Base-by-base conservation (phyloP, 2,329 filamentous ascomycete genomes). In the Botrytis sinoallii region DNA sequence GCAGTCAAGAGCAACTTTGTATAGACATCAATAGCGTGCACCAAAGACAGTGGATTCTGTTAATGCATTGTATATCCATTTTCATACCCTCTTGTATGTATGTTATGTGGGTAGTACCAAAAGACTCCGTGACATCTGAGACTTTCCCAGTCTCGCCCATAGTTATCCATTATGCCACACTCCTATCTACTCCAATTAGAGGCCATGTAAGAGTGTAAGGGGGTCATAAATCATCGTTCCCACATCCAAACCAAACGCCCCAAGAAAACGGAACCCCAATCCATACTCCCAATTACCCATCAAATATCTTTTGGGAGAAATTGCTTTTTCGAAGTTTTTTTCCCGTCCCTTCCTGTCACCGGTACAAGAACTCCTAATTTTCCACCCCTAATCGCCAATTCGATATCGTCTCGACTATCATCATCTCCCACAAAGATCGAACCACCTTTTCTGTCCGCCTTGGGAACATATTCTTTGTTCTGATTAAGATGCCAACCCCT, bases 401-500 rank as follows among this genome's bases (percentile, higher is more conserved):
- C 63, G n/a, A 42, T 38, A 25, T 55, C 18, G 18, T 18, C 48
- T 18, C 18, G 38, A 9, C 20, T 22, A 42, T 52, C 48, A 12
- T 55, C 65, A 32, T 55, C 35, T 25, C 25, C 66, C 18, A 55
- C 25, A 8, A 68, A 68, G 29, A 68, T 55, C 9, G 66, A 68
- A 14, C 48, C 35, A 7, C n/a, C 63, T 22, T 72, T 59, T 20
- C 70, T 72, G 35, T 52, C 38, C 42, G 29, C 22, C 42, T 65
- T 64, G 4, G 60, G 48, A 38, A 40, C 38, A 25, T 35, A 67
- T 22, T 75, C 75, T 40, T 75, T 66, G 22, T 75, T 73, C 67
- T 79, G 78, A 72, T 79, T 76, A 16, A 74, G 71, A 63, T 76
- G 71, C 77, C 78, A 79, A 9, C 75, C 76, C 18, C 57, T 76